Base-by-base conservation (phyloP, 2,329 filamentous ascomycete genomes). In the Ophiostoma sp. region DNA sequence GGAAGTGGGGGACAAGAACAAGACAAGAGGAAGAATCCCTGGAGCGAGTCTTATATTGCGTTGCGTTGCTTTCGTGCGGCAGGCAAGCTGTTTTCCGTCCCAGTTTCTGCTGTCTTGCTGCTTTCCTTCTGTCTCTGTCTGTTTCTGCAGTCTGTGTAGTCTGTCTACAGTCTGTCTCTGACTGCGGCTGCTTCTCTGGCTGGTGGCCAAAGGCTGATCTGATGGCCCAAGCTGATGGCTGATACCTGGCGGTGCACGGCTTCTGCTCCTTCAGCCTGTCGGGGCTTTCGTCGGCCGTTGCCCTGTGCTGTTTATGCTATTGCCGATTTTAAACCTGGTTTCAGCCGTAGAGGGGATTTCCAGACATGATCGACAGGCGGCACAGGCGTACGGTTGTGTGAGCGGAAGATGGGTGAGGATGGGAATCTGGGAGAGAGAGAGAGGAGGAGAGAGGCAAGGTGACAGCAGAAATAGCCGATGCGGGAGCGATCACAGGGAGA, bases 291-390 rank as follows among this genome's bases (percentile, higher is more conserved):
- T 41, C 40, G 60, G 38, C 40, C 60, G 60, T n/a, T 63, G 2
- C 60, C 14, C 58, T 62, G 60, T 63, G 60, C 60, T 63, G 5
- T 36, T 4, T 38, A 40, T 63, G 38, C 7, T 63, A 62, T 62
- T 62, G 58, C 60, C 60, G 60, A 6, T 5, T 63, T 4, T 63
- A 16, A 44, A 42, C 60, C 38, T 63, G 58, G 60, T 63, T 63
- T 63, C 60, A 63, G 60, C 60, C 60, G 36, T 63, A 14, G 18
- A 63, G 14, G 38, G 42, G 14, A 41, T 41, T 63, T 63, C 40
- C 60, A 63, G 60, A 42, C 60, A 63, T 63, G 38, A 63, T 63
- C 60, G 18, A n/a, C 60, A 27, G 38, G 14, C 14, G 60, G 60
- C 60, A 63, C 14, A 38, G 60, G 38, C 18, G 60, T 63, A 41